Base-by-base conservation (phyloP, 257 asterid species). In the Vinca minor region DNA sequence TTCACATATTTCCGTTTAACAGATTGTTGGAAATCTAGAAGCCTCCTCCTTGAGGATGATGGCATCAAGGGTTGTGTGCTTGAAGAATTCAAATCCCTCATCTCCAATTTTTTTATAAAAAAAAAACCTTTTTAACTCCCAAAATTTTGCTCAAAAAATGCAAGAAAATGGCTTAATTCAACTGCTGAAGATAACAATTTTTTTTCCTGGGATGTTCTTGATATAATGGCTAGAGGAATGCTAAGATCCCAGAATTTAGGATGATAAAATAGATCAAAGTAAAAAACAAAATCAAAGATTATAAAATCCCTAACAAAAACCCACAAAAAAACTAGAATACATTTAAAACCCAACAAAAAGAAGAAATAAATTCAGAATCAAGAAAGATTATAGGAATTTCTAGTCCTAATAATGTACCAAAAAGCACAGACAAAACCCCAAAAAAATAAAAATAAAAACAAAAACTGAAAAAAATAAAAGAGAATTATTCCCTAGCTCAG, bases 21-120 rank as follows among this genome's bases (percentile, higher is more conserved):
- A 52, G 96, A 88, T 63, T 85, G 78, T 45, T 88, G 79, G 76
- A 88, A 88, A 85, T 88, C 96, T 4, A 91, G 96, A 69, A 88
- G 92, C 70, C 72, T 79, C 61, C 63, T 70, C 0, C 94, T 78
- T 14, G 82, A 54, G 25, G 88, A 73, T 28, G 89, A 65, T 31
- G 84, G 76, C 59, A 77, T 73, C 70, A 78, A 67, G 3, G 84
- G 85, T n/a, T n/a, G n/a, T 36, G 81, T 69, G 18, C 62, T 66
- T 20, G 74, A n/a, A n/a, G n/a, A 62, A 44, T 50, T 83, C 8
- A 76, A 56, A 52, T 83, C 91, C 64, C 83, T 80, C 96, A 89
- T 79, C 69, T 59, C 29, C 21, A 3, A 4, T 25, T n/a, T n/a
- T n/a, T n/a, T n/a, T n/a, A n/a, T n/a, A n/a, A n/a, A n/a, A n/a